Evolutionary conservation across 495 filamentous ascomycete genomes (phyloP).

Genomic region (Podospora pseudocomata): DNA sequence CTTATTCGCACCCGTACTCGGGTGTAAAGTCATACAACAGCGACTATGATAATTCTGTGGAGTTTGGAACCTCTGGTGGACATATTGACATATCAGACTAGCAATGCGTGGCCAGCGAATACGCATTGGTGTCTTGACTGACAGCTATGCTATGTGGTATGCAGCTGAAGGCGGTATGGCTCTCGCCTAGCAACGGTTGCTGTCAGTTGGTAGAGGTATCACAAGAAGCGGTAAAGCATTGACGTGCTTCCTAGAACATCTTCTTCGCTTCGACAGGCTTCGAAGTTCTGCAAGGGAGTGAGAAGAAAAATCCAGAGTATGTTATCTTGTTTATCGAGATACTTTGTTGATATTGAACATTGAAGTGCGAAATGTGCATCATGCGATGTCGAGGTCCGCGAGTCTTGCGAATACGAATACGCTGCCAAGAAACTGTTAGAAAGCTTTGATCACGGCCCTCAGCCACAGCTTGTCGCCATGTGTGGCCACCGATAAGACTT

Average conservation of each 20-base stretch:
- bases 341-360: neutral
- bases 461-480: neutral
- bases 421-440: neutral
- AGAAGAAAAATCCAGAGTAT: no score
- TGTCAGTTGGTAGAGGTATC: neutral
- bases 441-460: neutral
- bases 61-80: neutral
- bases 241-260: neutral
- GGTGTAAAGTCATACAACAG: neutral
- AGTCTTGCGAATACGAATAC: constrained; percentile 21
- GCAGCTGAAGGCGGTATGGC: neutral
- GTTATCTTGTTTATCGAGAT: neutral
- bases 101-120: neutral
- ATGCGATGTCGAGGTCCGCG: neutral
- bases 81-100: neutral
- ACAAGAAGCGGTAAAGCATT: neutral
- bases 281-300: no score
- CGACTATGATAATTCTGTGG: neutral
- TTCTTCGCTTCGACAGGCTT: no score
- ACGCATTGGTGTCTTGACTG: neutral
- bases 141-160: neutral
- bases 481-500: constrained; percentile 16
- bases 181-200: neutral
- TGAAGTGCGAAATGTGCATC: neutral
- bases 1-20: neutral